Evolutionary conservation across 2,329 filamentous ascomycete species (phyloP), one percentile per base, ranked within the genome.

Genomic region (Graphilbum fragrans): DNA sequence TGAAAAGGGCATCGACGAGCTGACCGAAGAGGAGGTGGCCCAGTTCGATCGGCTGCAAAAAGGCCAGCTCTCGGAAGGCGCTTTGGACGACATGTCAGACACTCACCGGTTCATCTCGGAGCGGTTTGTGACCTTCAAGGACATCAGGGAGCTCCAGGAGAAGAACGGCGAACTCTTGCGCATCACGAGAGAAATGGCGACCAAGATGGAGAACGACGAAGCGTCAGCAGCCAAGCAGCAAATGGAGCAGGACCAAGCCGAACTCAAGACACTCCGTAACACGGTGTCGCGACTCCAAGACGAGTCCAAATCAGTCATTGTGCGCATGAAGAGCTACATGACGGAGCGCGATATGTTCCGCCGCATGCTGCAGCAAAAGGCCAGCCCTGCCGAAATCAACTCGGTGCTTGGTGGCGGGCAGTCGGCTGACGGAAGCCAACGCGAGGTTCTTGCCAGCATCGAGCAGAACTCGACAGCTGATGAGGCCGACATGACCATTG

Each of bases 301-400:
- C 49, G 87, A 95, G 56, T 77, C 94, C 40, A 77, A 81, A 50
- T 83, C 83, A 12, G 80, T 94, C 49, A 77, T 82, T 35, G 78
- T 82, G 23, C 85, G 88, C 43, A 84, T 87, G 48, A 86, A 94
- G 65, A 94, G 86, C 58, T 94, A 94, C 58, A 86, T 92, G 57
- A 86, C 87, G 53, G 92, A 98, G 63, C 81, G 92, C 47, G 90
- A 98, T 57, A 95, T 95, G 77, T 96, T 95, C 79, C 80, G 90
- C 19, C 86, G 88, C 40, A 88, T 96, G 67, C 74, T 95, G 23
- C 84, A 90, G 50, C 84, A 92, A 47, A 60, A 79, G 63, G 57
- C 69, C 55, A 54, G 72, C 55, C 56, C 74, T 57, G 69, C 65
- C 12, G 81, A 87, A 45, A 66, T 82, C 34, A 71, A 74, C 16